Evolutionary conservation across 495 filamentous ascomycete species (phyloP), one percentile per base, ranked within the genome.

Genomic region (Thozetella sp.): DNA sequence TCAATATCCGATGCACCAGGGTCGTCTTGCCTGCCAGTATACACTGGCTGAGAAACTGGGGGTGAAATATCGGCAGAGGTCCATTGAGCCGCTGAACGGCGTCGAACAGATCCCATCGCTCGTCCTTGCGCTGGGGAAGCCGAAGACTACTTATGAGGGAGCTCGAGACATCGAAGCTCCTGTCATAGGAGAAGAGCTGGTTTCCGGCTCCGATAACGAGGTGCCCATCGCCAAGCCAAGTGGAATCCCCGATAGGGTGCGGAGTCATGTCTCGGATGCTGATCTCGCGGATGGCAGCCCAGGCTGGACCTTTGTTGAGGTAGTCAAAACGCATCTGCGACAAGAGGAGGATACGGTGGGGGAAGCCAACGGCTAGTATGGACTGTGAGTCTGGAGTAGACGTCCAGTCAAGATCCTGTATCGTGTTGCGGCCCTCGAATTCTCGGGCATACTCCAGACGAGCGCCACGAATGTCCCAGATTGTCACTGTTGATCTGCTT

Each of bases 251-350:
- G 58, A 99, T 97, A 0, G 92, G 93, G 67, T 96, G 91, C 43
- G 93, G 92, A 23, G 94, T 96, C 40, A 93, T 79, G 59, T 93
- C 87, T 55, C 88, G 81, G 54, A 92, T 95, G 65, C 81, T 86
- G 43, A 97, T 90, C 66, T 97, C 90, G 58, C 91, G 77, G 59
- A 97, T 89, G 22, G 87, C 79, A 12, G 90, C 90, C 94, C 94
- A 98, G 1, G 93, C 92, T 4, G 93, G 90, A n/a, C 88, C 89
- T 55, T 92, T 86, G 59, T 94, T 90, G 43, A 97, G 76, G 66
- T 98, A 97, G 69, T 98, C 94, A 67, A 94, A 98, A 22, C 94
- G 89, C 76, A 97, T 88, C 71, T 98, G 93, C 22, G 90, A 88
- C n/a, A 97, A 80, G 2, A 98, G 79, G 25, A 95, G 68, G 22